Percentiles rank a stretch among this genome's conserved stretches.
These are phyloP conservation scores for Biscogniauxia sp. DNA, from an alignment of 2,329 filamentous ascomycete species.

Conservation along the genomic window DNA sequence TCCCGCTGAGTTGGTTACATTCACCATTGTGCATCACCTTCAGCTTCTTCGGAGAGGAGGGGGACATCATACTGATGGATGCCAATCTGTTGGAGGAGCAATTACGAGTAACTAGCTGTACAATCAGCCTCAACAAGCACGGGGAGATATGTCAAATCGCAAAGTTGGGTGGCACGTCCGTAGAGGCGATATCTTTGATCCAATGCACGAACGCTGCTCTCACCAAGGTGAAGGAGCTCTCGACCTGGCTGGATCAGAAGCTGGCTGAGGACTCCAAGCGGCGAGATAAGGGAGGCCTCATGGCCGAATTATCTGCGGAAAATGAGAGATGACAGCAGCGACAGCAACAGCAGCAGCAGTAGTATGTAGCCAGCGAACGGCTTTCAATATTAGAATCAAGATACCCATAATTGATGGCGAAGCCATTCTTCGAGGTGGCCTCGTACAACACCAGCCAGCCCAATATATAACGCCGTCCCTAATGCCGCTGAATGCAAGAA, in stretches of 20 bases:
- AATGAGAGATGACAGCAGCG: conserved; percentile 69
- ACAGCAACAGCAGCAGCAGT: too few relatives aligned
- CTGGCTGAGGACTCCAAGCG: conserved; percentile 76
- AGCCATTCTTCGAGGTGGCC: conserved; percentile 14
- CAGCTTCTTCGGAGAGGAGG: conserved; percentile 74
- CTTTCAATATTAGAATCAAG: conserved; percentile 24
- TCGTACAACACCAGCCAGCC: conserved; percentile 12
- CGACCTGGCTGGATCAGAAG: conserved; percentile 67
- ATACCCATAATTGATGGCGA: conserved; percentile 34
- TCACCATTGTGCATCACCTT: conserved; percentile 90
- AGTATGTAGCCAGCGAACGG: conserved; percentile 1
- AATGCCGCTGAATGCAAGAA: conserved; percentile 29
- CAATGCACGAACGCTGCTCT: conserved; percentile 73
- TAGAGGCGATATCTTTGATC: conserved; percentile 77
- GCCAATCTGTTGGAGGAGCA: conserved; percentile 74
- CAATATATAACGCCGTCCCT: conserved; percentile 23
- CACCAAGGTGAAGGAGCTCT: conserved; percentile 77
- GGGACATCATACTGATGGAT: conserved; percentile 70
- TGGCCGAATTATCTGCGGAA: conserved; percentile 76
- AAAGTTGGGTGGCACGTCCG: conserved; percentile 80
- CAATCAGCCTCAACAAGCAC: conserved; percentile 82
- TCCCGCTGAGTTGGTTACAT: conserved; percentile 87
- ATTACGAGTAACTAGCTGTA: conserved; percentile 68
- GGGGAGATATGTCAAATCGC: conserved; percentile 90
- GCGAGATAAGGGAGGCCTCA: conserved; percentile 74